Evolutionary conservation across 2,329 filamentous ascomycete genomes (phyloP), one percentile per base, ranked within the genome.

Genomic region (Neofusicoccum umdonicola): DNA sequence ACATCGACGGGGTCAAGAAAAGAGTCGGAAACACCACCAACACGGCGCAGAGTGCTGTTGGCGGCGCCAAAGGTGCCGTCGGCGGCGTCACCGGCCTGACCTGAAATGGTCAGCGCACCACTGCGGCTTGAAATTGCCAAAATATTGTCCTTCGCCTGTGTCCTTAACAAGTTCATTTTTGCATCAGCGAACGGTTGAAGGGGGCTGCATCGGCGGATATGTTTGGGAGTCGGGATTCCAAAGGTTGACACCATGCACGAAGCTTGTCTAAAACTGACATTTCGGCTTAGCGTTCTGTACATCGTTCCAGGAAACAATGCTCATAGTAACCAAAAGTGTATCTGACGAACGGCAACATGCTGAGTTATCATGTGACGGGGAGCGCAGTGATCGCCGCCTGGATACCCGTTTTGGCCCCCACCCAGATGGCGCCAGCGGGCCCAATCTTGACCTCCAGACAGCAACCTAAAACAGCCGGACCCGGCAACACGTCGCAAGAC

Each of bases 11-110:
- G 41, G 63, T 67, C 6, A 57, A 61, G 44, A 58, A 65, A 34
- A 57, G 64, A 39, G 17, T 47, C 3, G 62, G 51, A 31, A 61
- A 41, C 34, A 42, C 56, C 13, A 56, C 66, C 42, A 67, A 65
- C 31, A 66, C 64, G 12, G 62, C 51, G 8, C 12, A 17, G 0
- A 42, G 35, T 42, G 58, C 58, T 5, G 62, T 56, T 19, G 70
- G 70, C 4, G 65, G 66, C 57, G 71, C 69, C 8, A 74, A 73
- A 47, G 72, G 72, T 34, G 69, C 69, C 9, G 31, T 73, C 17
- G 67, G 69, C 15, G 71, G 71, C 12, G 66, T 64, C 1, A 71
- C 72, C 19, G 71, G 69, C 4, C 42, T 71, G 62, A 31, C 56
- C 50, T 68, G 37, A 47, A 22, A 13, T 13, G 13, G 37, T 13